Evolutionary conservation across 2,329 filamentous ascomycete genomes (phyloP).

Genomic region (Camillea tinctor): DNA sequence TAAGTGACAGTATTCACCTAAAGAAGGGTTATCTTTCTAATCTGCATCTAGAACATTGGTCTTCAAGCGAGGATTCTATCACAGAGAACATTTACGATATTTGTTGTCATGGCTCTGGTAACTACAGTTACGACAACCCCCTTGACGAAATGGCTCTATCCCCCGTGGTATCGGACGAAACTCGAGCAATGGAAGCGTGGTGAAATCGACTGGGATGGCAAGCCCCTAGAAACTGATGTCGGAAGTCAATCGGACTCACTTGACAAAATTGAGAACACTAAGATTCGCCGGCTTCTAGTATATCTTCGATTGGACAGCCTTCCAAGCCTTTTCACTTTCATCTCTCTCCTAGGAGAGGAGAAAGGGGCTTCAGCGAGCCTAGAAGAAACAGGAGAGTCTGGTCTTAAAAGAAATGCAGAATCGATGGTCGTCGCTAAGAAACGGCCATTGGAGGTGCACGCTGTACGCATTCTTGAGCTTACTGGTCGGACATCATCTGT

Average conservation of each 20-base stretch:
- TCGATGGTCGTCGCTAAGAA: conserved; percentile 31
- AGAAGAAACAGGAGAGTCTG: conserved; percentile 20
- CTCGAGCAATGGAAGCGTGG: conserved; percentile 57
- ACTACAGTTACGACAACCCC: conserved; percentile 75
- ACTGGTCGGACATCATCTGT: conserved; percentile 92
- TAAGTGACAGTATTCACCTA: conserved; percentile 42
- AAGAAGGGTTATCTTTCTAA: conserved; percentile 8
- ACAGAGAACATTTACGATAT: conserved; percentile 72
- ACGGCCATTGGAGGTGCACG: conserved; percentile 70
- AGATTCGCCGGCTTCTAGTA: conserved; percentile 67
- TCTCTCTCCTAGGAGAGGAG: conserved; percentile 70
- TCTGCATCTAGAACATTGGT: conserved; percentile 58
- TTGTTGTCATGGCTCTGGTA: conserved; percentile 78
- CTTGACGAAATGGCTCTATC: conserved; percentile 64
- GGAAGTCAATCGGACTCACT: conserved; percentile 34
- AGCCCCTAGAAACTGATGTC: conserved; percentile 43
- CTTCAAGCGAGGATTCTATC: conserved; percentile 71
- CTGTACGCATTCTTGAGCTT: conserved; percentile 80
- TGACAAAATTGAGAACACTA: conserved; percentile 35
- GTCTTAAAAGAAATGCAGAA: conserved; percentile 25
- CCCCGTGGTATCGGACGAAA: conserved; percentile 73
- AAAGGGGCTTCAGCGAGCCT: conserved; percentile 18
- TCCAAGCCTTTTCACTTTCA: conserved; percentile 76
- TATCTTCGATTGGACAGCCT: conserved; percentile 84
- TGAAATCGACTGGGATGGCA: conserved; percentile 83